phyloP scores from a whole-genome alignment of 495 filamentous ascomycete species.

The Xylaria sp. region DNA sequence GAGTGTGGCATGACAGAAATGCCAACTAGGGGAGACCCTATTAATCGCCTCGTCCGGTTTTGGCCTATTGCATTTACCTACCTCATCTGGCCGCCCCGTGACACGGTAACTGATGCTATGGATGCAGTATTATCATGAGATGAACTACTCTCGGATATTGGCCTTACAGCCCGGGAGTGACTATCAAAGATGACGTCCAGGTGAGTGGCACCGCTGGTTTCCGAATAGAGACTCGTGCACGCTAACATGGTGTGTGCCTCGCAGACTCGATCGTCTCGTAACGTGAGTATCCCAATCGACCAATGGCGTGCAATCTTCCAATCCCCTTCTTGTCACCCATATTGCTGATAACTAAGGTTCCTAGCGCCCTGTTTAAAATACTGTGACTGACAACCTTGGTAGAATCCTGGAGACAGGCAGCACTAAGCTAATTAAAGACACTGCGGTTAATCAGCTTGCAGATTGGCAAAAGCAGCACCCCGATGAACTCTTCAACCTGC shows the following conservation, averaged over 20 bases:
- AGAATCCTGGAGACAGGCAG: slow-evolving; percentile 96
- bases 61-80: not conserved
- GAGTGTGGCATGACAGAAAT: not conserved
- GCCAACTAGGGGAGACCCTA: not conserved
- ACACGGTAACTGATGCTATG: not conserved
- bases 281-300: slow-evolving; percentile 70
- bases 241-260: slow-evolving; percentile 31
- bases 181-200: slow-evolving; percentile 61
- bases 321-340: not conserved
- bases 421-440: slow-evolving; percentile 91
- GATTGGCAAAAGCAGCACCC: slow-evolving; percentile 98
- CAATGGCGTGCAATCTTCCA: not conserved
- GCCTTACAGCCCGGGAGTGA: slow-evolving; percentile 42
- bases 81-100: not conserved
- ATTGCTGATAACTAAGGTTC: not conserved
- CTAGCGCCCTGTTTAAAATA: not conserved
- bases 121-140: slow-evolving; percentile 37
- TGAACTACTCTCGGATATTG: slow-evolving; percentile 36
- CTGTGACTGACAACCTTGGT: slow-evolving; percentile 37
- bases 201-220: slow-evolving; percentile 43
- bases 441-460: slow-evolving; percentile 92
- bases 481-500: slow-evolving; percentile 93
- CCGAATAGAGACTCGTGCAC: slow-evolving; percentile 7
- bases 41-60: not conserved
- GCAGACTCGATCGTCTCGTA: slow-evolving; percentile 87